These are phyloP conservation scores for Nadsonia starkeyi-henricii DNA, from an alignment of 1,139 yeast genomes.

Conservation along the genomic window DNA sequence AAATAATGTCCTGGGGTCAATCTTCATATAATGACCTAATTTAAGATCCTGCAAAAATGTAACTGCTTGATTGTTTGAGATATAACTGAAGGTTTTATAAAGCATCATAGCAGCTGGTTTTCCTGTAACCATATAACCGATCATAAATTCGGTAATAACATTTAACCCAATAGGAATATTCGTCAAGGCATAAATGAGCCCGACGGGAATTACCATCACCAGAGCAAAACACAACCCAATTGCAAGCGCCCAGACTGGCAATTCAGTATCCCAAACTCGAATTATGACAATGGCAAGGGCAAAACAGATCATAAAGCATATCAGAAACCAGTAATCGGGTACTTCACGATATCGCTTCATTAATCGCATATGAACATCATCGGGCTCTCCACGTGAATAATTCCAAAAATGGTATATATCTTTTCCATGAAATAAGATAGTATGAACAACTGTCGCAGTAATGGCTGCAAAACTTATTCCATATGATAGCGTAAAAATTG, in stretches of 20 bases:
- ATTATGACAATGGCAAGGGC: slow-evolving; percentile 37
- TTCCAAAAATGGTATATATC: slow-evolving; percentile 35
- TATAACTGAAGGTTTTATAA: slow-evolving; percentile 47
- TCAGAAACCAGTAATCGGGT: slow-evolving; percentile 54
- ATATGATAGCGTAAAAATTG: slow-evolving; percentile 49
- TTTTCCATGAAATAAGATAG: slow-evolving; percentile 40
- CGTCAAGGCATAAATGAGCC: slow-evolving; percentile 41
- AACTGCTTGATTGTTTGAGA: slow-evolving; percentile 44
- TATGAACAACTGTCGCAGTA: slow-evolving; percentile 43
- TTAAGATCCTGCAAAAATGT: slow-evolving; percentile 45
- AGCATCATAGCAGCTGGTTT: slow-evolving; percentile 47
- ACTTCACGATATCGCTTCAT: slow-evolving; percentile 46
- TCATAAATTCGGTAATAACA: slow-evolving; percentile 46
- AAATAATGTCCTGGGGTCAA: slow-evolving; percentile 49
- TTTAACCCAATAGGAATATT: slow-evolving; percentile 42
- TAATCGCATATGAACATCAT: slow-evolving; percentile 50
- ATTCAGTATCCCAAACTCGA: slow-evolving; percentile 29
- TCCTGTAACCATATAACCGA: slow-evolving; percentile 53
- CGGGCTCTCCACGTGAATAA: slow-evolving; percentile 30
- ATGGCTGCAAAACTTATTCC: slow-evolving; percentile 53
- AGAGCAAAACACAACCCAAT: slow-evolving; percentile 38
- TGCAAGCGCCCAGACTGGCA: slow-evolving; percentile 39
- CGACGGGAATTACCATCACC: slow-evolving; percentile 42
- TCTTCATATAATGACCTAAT: slow-evolving; percentile 46
- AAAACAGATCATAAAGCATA: slow-evolving; percentile 35